These are phyloP conservation scores for Dendryphion nanum DNA, from an alignment of 2,329 filamentous ascomycete genomes.

Conservation along the genomic window DNA sequence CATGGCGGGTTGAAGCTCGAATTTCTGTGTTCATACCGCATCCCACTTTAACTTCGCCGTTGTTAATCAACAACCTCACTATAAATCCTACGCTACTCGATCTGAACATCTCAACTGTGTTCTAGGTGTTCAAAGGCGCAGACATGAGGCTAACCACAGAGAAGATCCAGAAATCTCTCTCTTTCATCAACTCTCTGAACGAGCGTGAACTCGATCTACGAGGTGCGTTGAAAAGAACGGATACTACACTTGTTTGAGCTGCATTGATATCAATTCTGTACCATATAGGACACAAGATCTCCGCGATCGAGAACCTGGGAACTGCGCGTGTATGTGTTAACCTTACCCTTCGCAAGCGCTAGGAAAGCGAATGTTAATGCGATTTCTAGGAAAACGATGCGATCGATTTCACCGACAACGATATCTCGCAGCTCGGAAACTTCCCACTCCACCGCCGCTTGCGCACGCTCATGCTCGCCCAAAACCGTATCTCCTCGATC, in stretches of 20 bases:
- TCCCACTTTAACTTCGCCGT: too few relatives aligned
- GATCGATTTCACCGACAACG: constrained; percentile 98
- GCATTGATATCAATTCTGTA: constrained; percentile 74
- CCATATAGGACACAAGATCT: constrained; percentile 91
- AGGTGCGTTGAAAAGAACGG: constrained; percentile 98
- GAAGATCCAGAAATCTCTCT: constrained; percentile 89
- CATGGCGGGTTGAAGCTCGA: too few relatives aligned
- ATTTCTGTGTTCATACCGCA: too few relatives aligned
- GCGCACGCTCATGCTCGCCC: constrained; percentile 81
- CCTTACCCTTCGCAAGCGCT: neutral
- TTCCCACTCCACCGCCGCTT: constrained; percentile 90
- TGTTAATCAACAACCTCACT: too few relatives aligned
- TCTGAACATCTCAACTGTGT: too few relatives aligned
- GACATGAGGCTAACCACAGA: constrained; percentile 93
- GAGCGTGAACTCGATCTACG: constrained; percentile 98
- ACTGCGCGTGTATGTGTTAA: constrained; percentile 73
- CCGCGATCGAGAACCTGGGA: constrained; percentile 95
- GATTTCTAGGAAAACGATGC: constrained; percentile 77
- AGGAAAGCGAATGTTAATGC: constrained; percentile 1
- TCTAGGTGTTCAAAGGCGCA: too few relatives aligned
- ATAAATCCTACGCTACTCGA: too few relatives aligned
- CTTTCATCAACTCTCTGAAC: constrained; percentile 97
- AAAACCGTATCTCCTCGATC: constrained; percentile 83
- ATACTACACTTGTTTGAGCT: constrained; percentile 87
- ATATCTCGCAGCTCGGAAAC: constrained; percentile 84